Base-by-base conservation (phyloP, 306 rosid genomes). In the Lotus japonicus region DNA sequence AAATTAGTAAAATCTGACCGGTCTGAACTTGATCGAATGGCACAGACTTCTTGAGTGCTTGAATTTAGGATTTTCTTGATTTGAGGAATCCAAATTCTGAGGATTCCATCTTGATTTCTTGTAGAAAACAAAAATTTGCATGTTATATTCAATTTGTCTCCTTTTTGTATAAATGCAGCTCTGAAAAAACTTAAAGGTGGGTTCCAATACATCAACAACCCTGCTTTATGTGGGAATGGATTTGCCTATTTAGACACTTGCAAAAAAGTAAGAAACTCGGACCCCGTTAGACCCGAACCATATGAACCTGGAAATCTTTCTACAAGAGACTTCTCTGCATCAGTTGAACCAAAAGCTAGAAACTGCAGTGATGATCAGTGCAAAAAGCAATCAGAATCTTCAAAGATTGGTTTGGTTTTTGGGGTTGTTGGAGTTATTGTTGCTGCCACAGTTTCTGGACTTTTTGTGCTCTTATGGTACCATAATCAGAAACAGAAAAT, bases 211-310 rank as follows among this genome's bases (percentile, higher is more conserved):
- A 14, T 41, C 36, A 85, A 89, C 82, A 92, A 92, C 59, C 92
- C 79, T 9, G 79, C 63, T 53, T 74, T 92, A 64, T 92, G 98
- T 61, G 98, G 98, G 17, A 73, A 69, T 58, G 95, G 83, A 79
- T 89, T 86, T 68, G 17, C 80, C 42, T 2, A 73, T 61, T 78
- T 92, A 54, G 70, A 51, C 57, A 65, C 68, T 56, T 92, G 98
- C 80, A 79, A 79, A 50, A 65, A 56, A 56, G 69, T 59, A 36
- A 46, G 38, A 49, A 68, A 45, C 77, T 70, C 62, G 66, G 87
- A 89, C 63, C 90, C 89, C 0, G 53, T 58, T 26, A 83, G 75
- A 70, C 96, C 96, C 0, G 95, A 87, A 62, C 98, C 98, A 5
- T 87, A 71, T 77, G 85, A 74, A 62, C 96, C 96, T 4, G 45